Evolutionary conservation across 2,329 filamentous ascomycete species (phyloP), one percentile per base, ranked within the genome.

Genomic region (Curvularia hawaiiensis): DNA sequence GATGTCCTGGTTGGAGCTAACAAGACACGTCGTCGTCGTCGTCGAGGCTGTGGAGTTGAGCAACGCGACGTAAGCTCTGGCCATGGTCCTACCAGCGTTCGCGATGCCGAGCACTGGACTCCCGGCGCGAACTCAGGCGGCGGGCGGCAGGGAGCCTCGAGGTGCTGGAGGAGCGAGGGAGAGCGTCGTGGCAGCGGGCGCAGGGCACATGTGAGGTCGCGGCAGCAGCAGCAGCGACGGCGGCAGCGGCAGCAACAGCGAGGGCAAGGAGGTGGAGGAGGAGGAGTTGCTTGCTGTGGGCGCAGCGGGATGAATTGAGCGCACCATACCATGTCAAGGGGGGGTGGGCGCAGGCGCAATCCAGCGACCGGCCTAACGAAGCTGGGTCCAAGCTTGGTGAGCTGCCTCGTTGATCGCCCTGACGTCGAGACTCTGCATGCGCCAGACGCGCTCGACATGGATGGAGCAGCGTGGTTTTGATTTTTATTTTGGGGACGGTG

Each of bases 41-140:
- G 58, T 56, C 45, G 60, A 52, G 35, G 62, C 63, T 24, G 22
- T 24, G 47, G 60, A 59, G 48, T 52, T 57, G 41, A 51, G 54
- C 30, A 53, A 60, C 52, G 63, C 64, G 58, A 66, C 50, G 56
- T 60, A 62, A 50, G 61, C 60, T 59, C 56, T 63, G 53, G 62
- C 64, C 66, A 67, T 68, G 54, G 48, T 69, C 59, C 56, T 51
- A 58, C 59, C 58, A 50, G 7, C 12, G 33, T 46, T 30, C 5
- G 43, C 39, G 33, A 39, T 33, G 50, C 56, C 59, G 18, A 56
- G 52, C 31, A 56, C 60, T 26, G 57, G 54, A 58, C 60, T 26
- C 58, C 48, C 49, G 54, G 52, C 56, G 52, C 56, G 43, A 47
- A 55, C 16, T 38, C 35, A 38, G 35, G 18, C 16, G 35, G 18